Percentiles rank a stretch among this genome's conserved stretches.
Evolutionary conservation across 257 asterid genomes (phyloP).

Genomic region (Solanum bulbocastanum): DNA sequence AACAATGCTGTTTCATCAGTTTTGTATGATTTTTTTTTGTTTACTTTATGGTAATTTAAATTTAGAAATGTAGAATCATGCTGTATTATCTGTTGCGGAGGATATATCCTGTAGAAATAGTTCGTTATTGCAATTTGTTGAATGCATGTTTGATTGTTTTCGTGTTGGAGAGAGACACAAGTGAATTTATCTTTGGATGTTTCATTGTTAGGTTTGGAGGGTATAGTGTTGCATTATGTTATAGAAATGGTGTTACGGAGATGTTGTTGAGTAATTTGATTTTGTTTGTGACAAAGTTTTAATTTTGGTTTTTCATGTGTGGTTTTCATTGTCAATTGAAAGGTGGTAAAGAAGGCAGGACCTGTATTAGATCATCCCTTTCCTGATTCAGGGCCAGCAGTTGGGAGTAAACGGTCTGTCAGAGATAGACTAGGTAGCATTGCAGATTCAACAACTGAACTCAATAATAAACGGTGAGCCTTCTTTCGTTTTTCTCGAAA

Average conservation of each 20-base stretch:
- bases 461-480: slow-evolving; percentile 53
- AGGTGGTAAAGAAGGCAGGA: slow-evolving; percentile 76
- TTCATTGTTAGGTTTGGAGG: neutral
- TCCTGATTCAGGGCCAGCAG: slow-evolving; percentile 21
- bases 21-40: neutral
- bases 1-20: neutral
- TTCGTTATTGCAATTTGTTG: neutral
- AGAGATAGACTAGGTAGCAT: slow-evolving; percentile 72
- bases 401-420: slow-evolving; percentile 66
- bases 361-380: slow-evolving; percentile 18
- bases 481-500: neutral
- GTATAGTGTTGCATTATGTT: neutral
- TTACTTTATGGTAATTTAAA: neutral
- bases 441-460: slow-evolving; percentile 35
- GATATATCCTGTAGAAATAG: neutral
- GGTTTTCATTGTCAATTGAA: neutral
- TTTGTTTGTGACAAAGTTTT: neutral
- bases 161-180: neutral
- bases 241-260: neutral
- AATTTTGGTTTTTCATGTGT: neutral
- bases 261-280: neutral
- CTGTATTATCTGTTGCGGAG: neutral
- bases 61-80: neutral
- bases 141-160: neutral
- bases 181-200: neutral